A percentile compares a stretch with the other conserved stretches of the same genome.
phyloP scores from a whole-genome alignment of 352 stramenopile genomes.

The Hyaloperonospora brassicae region DNA sequence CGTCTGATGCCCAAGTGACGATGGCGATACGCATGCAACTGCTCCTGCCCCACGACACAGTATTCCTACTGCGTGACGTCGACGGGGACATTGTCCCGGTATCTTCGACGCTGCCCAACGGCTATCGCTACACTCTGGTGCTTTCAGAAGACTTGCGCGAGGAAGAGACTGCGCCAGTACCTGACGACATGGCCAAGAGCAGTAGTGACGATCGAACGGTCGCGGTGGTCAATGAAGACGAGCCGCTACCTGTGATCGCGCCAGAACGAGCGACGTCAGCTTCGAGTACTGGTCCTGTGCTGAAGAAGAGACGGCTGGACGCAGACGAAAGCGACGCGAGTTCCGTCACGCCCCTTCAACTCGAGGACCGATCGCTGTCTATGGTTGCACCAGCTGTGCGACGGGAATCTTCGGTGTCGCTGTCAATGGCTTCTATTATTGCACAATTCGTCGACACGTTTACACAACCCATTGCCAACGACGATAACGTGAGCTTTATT shows the following conservation, averaged over 20 bases:
- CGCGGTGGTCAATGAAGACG: conserved; percentile 9
- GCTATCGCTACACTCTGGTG: conserved; percentile 29
- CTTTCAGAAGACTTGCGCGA: conserved; percentile 9
- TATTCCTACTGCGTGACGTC: conserved; percentile 38
- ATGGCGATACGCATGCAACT: conserved; percentile 36
- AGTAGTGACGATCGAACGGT: conserved; percentile 3
- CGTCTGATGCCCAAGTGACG: conserved; percentile 41
- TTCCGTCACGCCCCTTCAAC: neutral
- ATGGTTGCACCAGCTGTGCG: neutral
- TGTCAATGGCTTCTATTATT: conserved; percentile 29
- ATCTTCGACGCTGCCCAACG: conserved; percentile 26
- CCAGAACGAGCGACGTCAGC: conserved; percentile 11
- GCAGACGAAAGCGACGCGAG: neutral
- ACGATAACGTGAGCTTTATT: conserved; percentile 59
- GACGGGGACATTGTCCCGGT: conserved; percentile 44
- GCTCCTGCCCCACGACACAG: conserved; percentile 9
- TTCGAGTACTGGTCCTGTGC: neutral
- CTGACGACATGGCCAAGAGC: neutral
- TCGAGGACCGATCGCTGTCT: neutral
- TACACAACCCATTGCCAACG: conserved; percentile 41
- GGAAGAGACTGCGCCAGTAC: neutral
- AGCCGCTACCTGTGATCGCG: conserved; percentile 5
- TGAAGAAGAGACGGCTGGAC: conserved; percentile 18
- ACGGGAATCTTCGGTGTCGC: neutral
- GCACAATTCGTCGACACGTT: conserved; percentile 43